phyloP scores from a whole-genome alignment of 768 basidiomycete genomes.

The Polyporus arcularius region DNA sequence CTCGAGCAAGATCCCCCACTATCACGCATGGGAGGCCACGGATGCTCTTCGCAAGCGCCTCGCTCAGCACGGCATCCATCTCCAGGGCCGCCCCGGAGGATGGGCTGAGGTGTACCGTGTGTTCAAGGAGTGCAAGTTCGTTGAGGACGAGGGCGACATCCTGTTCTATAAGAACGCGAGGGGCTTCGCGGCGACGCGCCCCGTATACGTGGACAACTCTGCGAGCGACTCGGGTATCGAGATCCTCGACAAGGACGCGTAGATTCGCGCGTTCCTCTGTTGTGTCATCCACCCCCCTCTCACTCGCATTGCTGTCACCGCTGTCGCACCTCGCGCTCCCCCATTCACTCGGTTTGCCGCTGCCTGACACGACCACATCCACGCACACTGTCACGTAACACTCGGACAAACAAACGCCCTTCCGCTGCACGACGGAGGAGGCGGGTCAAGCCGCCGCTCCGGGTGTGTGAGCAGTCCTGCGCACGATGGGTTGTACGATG shows the following conservation, averaged over 20 bases:
- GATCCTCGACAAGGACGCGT: slow-evolving; percentile 35
- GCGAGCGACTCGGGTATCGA: slow-evolving; percentile 72
- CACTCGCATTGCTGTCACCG: background rate
- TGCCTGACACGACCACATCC: background rate
- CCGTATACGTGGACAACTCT: slow-evolving; percentile 60
- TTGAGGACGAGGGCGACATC: slow-evolving; percentile 92
- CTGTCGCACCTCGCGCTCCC: background rate
- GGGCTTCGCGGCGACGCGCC: slow-evolving; percentile 73
- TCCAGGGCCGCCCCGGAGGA: slow-evolving; percentile 74
- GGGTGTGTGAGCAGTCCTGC: background rate
- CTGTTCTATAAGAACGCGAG: slow-evolving; percentile 88
- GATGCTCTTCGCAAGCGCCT: slow-evolving; percentile 79
- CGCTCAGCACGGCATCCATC: slow-evolving; percentile 54
- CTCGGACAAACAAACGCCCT: no score
- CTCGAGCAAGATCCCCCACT: slow-evolving; percentile 95
- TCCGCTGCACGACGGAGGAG: no score
- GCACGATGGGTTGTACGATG: background rate
- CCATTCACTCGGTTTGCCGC: background rate
- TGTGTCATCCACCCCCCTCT: background rate
- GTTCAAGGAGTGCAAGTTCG: slow-evolving; percentile 83
- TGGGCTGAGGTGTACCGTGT: slow-evolving; percentile 83
- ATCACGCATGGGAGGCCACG: slow-evolving; percentile 92
- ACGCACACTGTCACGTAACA: no score
- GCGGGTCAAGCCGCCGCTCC: no score
- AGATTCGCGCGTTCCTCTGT: background rate